Evolutionary conservation across 805 yeast species (phyloP), one percentile per base, ranked within the genome.

Genomic region (Candida parachauliodes): DNA sequence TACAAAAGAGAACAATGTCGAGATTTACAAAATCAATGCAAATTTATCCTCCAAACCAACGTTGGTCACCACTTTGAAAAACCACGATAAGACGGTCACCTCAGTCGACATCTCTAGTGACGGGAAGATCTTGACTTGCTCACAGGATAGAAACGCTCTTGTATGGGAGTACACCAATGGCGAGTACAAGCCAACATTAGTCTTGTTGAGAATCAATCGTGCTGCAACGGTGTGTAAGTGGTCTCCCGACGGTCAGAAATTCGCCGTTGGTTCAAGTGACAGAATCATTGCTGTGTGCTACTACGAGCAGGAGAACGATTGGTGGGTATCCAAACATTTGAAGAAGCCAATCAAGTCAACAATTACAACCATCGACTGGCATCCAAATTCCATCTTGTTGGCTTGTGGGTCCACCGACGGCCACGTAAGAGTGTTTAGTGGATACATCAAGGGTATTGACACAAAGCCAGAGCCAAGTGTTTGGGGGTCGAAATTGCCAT

Each of bases 281-380:
- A 72, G 98, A 43, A 83, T 85, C 45, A 82, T 93, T 61, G 96
- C 98, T 8, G 85, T 93, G 34, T 93, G 98, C 68, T 93, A 89
- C 66, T 93, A 84, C 59, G 98, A 93, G 65, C 84, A 74, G 45
- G 96, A 88, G 52, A 93, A 91, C 60, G 96, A 93, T 59, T 93
- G 99, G 99, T 93, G 99, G 99, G 89, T 93, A 36, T 87, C 98
- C 10, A 91, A 91, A 63, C 98, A 91, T 66, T 83, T 93, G 63
- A 89, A 89, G 70, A 88, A 86, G 62, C 96, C 97, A n/a, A 71
- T 93, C 51, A 81, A 83, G 59, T 83, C 96, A 8, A 88, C 97
- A 22, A 75, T 89, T 48, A 72, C 89, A 47, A 72, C 84, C 32
- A 71, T 91, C 39, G 81, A 81, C 46, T 89, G 98, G 98, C 97